Evolutionary conservation across 805 yeast species (phyloP).

Genomic region (Alloascoidea africana): DNA sequence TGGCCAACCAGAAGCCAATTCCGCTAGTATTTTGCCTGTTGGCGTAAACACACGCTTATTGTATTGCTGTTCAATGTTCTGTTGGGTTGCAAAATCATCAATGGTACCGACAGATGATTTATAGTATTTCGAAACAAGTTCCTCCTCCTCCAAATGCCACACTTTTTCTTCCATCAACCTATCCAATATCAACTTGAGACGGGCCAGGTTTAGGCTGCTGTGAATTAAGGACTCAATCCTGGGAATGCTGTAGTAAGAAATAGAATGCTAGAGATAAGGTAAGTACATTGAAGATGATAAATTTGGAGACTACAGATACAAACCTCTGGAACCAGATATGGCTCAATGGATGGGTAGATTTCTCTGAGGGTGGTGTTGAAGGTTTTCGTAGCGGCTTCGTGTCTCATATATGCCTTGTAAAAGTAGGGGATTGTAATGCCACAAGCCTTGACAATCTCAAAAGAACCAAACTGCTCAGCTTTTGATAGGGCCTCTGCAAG

Average conservation of each 20-base stretch:
- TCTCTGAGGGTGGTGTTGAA: slow-evolving; percentile 32
- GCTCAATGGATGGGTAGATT: slow-evolving; percentile 23
- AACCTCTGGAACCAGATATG: slow-evolving; percentile 13
- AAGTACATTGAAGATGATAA: too few species aligned
- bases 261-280: too few species aligned
- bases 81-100: slow-evolving; percentile 60
- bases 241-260: slow-evolving; percentile 23
- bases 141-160: slow-evolving; percentile 22
- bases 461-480: slow-evolving; percentile 58
- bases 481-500: slow-evolving; percentile 57
- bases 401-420: slow-evolving; percentile 85
- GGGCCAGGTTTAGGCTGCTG: slow-evolving; percentile 58
- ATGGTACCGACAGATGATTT: slow-evolving; percentile 46
- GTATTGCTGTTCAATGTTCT: slow-evolving; percentile 28
- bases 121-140: slow-evolving; percentile 26
- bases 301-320: too few species aligned
- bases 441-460: slow-evolving; percentile 67
- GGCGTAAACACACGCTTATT: slow-evolving; percentile 72
- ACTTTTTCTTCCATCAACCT: slow-evolving; percentile 33
- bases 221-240: slow-evolving; percentile 46
- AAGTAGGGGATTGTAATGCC: slow-evolving; percentile 79
- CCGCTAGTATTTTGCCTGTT: slow-evolving; percentile 77
- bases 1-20: slow-evolving; percentile 82
- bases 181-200: slow-evolving; percentile 50
- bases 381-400: slow-evolving; percentile 76